Percentiles rank a stretch among this genome's conserved stretches.
These are phyloP conservation scores for Diplodia scrobiculata DNA, from an alignment of 2,329 filamentous ascomycete species.

Conservation along the genomic window DNA sequence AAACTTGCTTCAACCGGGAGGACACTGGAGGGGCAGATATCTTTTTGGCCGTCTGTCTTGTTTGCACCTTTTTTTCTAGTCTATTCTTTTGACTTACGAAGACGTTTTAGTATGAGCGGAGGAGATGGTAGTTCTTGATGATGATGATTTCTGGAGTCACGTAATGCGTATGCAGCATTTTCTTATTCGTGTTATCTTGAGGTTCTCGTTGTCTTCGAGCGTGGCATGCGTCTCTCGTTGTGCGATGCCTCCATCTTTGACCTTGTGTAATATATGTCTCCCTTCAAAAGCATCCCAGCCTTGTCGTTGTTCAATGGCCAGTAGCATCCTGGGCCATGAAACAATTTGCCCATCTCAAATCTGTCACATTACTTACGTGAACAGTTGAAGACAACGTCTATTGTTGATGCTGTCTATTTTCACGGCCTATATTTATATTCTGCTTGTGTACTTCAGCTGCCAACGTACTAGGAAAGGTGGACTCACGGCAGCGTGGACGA, in stretches of 20 bases:
- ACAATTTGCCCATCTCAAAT: too few relatives aligned
- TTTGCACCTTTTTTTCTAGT: constrained; percentile 11
- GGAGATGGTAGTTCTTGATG: constrained; percentile 16
- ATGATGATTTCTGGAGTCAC: constrained; percentile 20
- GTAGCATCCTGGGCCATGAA: background rate
- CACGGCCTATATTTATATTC: too few relatives aligned
- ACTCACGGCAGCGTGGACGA: too few relatives aligned
- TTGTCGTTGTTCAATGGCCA: background rate
- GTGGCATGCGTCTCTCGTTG: background rate
- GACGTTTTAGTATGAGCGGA: constrained; percentile 15
- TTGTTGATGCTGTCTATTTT: too few relatives aligned
- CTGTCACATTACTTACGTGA: too few relatives aligned
- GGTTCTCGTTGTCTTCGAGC: background rate
- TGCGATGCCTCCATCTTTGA: background rate
- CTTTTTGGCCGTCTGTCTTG: constrained; percentile 25
- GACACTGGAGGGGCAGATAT: constrained; percentile 23
- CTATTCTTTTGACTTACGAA: constrained; percentile 23
- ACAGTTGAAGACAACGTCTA: too few relatives aligned
- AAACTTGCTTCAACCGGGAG: constrained; percentile 23
- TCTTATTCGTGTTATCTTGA: background rate
- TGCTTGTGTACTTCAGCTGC: too few relatives aligned
- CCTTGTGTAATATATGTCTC: background rate
- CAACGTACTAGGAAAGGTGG: too few relatives aligned
- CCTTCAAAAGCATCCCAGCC: background rate
- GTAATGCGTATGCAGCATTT: constrained; percentile 26